Conservation (phyloP, 139 green algal species). For the Micromonas commoda region DNA sequence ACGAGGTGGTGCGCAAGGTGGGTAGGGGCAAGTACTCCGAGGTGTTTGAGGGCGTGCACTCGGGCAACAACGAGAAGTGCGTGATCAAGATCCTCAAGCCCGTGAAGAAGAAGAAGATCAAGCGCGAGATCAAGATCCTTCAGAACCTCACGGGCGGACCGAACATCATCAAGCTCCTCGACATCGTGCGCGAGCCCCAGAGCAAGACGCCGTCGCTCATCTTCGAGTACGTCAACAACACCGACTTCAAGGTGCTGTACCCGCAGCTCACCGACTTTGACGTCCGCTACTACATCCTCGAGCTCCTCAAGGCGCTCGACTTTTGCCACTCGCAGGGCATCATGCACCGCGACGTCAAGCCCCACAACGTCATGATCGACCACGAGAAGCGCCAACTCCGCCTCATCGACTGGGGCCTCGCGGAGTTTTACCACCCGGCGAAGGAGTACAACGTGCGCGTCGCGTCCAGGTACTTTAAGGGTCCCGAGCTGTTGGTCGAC, state of each 20-base stretch:
- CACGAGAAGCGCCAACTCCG: constrained; percentile 81
- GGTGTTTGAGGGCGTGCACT: constrained; percentile 79
- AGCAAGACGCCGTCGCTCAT: constrained; percentile 90
- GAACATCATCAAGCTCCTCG: constrained; percentile 96
- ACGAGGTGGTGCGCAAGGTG: constrained; percentile 92
- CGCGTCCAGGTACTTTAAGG: constrained; percentile 94
- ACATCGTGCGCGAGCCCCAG: constrained; percentile 87
- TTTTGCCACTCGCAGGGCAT: constrained; percentile 82
- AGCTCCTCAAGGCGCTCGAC: constrained; percentile 95
- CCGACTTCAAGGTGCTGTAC: constrained; percentile 91
- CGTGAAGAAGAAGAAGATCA: constrained; percentile 95
- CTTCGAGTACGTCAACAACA: constrained; percentile 96
- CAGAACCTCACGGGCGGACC: constrained; percentile 89
- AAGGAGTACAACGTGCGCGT: constrained; percentile 97
- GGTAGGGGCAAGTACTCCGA: constrained; percentile 97
- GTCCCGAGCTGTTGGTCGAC: constrained; percentile 95
- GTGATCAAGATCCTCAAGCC: constrained; percentile 83
- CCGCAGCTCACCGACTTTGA: constrained; percentile 91
- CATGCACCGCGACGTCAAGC: constrained; percentile 73
- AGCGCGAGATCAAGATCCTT: constrained; percentile 92
- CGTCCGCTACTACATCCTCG: constrained; percentile 95
- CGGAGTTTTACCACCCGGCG: constrained; percentile 96
- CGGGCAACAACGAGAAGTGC: constrained; percentile 21
- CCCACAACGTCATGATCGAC: constrained; percentile 98
- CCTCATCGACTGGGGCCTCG: constrained; percentile 98